These are phyloP conservation scores for Oryza longistaminata DNA, from an alignment of 176 grass and related monocot species.

Conservation along the genomic window DNA sequence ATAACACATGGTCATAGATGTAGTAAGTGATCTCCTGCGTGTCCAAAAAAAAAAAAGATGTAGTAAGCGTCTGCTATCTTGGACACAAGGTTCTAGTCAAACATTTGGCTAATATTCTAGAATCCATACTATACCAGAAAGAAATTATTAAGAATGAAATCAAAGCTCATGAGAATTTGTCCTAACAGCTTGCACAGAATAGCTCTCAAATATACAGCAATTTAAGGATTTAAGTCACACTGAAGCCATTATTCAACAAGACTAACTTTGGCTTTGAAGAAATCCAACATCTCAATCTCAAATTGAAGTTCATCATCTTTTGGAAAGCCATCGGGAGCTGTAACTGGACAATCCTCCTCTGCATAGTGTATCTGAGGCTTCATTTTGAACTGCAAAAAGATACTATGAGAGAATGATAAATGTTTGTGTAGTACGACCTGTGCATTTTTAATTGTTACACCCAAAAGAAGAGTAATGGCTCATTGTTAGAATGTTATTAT, in stretches of 20 bases:
- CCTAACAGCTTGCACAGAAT: constrained; percentile 16
- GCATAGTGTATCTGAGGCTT: constrained; percentile 90
- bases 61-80: no score
- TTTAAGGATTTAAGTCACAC: constrained; percentile 14
- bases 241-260: constrained; percentile 16
- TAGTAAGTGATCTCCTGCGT: no score
- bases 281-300: constrained; percentile 93
- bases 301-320: constrained; percentile 95
- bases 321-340: constrained; percentile 73
- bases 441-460: constrained; percentile 10
- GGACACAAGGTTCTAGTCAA: no score
- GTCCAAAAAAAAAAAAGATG: no score
- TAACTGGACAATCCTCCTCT: constrained; percentile 87
- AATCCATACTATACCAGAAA: constrained; percentile 19
- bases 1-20: no score
- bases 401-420: constrained; percentile 1
- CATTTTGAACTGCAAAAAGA: constrained; percentile 94
- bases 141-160: neutral
- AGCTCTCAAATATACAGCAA: neutral
- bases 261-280: constrained; percentile 90
- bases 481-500: constrained; percentile 10
- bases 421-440: neutral
- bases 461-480: neutral
- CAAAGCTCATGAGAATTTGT: constrained; percentile 1
- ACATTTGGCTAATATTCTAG: neutral